Percentiles rank a stretch among this genome's conserved stretches.
Conservation (phyloP, 23 red algal genomes). For the Gracilariopsis chorda region DNA sequence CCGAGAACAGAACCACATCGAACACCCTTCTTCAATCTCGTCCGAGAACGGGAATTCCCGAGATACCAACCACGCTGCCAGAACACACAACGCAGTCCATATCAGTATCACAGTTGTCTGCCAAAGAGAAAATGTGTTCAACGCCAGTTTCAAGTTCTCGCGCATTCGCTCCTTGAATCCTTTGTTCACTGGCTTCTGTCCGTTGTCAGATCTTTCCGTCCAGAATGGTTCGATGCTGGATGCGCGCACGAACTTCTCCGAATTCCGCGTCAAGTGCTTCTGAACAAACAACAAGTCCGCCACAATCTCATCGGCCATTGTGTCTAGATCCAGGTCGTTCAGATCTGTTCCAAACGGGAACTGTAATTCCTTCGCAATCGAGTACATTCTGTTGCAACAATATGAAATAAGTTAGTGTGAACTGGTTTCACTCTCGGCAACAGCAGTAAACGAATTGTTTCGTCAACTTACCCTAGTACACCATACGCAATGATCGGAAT, state of each 20-base stretch:
- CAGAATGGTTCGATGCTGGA: background rate
- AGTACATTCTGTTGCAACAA: background rate
- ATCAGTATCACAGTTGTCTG: background rate
- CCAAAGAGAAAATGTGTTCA: background rate
- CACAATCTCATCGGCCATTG: slow-evolving; percentile 2
- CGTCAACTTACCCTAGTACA: slow-evolving; percentile 22
- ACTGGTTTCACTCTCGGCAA: background rate
- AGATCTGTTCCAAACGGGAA: slow-evolving; percentile 33
- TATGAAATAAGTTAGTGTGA: too few species aligned
- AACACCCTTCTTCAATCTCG: background rate
- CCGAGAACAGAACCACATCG: slow-evolving; percentile 24
- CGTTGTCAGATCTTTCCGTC: background rate
- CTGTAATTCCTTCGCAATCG: slow-evolving; percentile 19
- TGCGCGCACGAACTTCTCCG: background rate
- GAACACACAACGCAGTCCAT: background rate
- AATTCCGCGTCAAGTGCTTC: background rate
- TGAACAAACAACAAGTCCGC: slow-evolving; percentile 35
- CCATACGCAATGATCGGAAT: slow-evolving; percentile 49
- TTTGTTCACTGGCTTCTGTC: background rate
- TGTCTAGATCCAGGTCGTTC: slow-evolving; percentile 20
- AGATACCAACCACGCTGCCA: background rate
- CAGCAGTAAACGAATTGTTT: background rate
- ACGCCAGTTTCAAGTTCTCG: background rate
- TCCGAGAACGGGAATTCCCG: slow-evolving; percentile 7
- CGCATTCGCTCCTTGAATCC: background rate